A percentile compares a stretch with the other conserved stretches of the same genome.
Conservation (phyloP, 176 grass and related monocot species). For the Carex scoparia region DNA sequence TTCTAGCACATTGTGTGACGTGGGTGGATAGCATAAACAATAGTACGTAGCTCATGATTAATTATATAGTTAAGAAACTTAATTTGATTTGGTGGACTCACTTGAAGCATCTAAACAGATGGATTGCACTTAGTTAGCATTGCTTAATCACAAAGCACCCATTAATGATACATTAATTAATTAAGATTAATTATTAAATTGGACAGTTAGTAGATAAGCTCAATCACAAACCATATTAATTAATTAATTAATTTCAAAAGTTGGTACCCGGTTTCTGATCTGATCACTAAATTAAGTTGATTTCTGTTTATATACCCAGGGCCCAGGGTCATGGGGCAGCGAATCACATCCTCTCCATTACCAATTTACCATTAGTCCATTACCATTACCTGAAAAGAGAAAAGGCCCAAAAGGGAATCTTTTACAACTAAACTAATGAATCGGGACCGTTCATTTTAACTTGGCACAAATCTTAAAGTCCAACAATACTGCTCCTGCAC, state of each 20-base stretch:
- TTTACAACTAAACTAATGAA: too few relatives aligned
- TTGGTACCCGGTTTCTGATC: background rate
- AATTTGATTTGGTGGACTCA: slow-evolving; percentile 2
- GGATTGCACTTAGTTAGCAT: background rate
- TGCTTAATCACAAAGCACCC: slow-evolving; percentile 17
- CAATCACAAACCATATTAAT: background rate
- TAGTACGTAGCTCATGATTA: background rate
- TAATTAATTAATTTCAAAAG: background rate
- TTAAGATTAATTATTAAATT: slow-evolving; percentile 19
- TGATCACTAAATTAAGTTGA: too few relatives aligned
- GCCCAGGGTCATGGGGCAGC: too few relatives aligned
- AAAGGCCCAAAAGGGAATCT: too few relatives aligned
- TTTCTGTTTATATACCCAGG: too few relatives aligned
- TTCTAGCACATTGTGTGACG: background rate
- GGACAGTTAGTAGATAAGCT: background rate
- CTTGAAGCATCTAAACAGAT: slow-evolving; percentile 6
- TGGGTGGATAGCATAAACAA: background rate
- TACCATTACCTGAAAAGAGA: too few relatives aligned
- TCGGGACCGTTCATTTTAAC: too few relatives aligned
- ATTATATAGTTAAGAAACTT: background rate
- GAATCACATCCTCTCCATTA: too few relatives aligned
- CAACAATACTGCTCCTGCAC: too few relatives aligned
- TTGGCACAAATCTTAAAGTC: too few relatives aligned
- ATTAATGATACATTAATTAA: background rate
- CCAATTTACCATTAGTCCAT: too few relatives aligned